Conservation (phyloP, 495 filamentous ascomycete genomes). For the Immersiella caudata region DNA sequence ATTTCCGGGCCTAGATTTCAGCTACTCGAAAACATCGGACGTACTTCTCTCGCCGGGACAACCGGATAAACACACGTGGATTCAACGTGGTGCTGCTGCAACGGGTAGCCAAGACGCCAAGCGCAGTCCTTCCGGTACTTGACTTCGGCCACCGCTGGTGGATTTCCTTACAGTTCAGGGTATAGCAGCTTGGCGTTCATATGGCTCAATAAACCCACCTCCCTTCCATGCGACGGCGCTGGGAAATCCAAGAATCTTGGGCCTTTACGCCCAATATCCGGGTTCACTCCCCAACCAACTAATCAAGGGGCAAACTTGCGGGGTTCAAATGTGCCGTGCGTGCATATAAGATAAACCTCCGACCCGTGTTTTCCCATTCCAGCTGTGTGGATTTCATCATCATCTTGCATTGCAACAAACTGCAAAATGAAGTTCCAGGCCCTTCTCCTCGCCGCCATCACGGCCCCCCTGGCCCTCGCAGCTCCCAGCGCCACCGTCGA, state of each 20-base stretch:
- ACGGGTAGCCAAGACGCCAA: neutral
- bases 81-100: neutral
- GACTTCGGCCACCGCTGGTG: neutral
- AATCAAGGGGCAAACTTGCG: neutral
- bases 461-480: neutral
- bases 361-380: neutral
- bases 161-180: neutral
- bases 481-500: neutral
- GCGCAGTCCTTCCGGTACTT: neutral
- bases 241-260: neutral
- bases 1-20: neutral
- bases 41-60: neutral
- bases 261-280: neutral
- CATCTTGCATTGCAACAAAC: neutral
- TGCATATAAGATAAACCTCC: neutral
- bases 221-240: neutral
- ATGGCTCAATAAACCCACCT: neutral
- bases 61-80: neutral
- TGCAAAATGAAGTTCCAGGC: neutral
- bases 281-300: neutral
- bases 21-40: neutral
- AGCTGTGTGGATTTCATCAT: neutral
- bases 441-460: neutral
- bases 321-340: neutral
- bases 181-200: neutral